Conservation (phyloP, 345 rosid species). For the Arabidopsis arenosa region DNA sequence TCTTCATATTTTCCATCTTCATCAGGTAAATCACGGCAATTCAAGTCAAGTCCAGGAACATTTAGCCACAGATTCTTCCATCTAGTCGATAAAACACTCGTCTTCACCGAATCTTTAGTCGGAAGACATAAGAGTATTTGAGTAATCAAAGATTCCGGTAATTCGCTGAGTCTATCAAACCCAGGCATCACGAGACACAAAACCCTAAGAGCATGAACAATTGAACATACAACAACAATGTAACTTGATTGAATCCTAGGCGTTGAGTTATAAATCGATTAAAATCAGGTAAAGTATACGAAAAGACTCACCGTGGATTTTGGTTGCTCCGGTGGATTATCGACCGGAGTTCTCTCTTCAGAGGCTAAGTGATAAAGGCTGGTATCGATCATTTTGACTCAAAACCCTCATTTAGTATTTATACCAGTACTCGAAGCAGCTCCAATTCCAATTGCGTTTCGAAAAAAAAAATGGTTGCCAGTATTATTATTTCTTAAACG, state of each 20-base stretch:
- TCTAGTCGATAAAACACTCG: conserved; percentile 20
- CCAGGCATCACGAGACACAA: conserved; percentile 1
- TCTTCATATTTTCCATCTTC: not conserved
- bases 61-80: conserved; percentile 23
- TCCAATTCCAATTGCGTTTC: not conserved
- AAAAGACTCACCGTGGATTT: conserved; percentile 3
- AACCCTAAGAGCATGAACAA: not conserved
- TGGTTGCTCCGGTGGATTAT: conserved; percentile 9
- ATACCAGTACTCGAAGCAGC: not conserved
- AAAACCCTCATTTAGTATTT: not conserved
- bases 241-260: not conserved
- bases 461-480: not conserved
- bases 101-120: conserved; percentile 26
- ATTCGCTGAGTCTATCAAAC: not conserved
- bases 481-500: not conserved
- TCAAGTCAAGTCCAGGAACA: conserved; percentile 17
- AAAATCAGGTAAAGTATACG: not conserved
- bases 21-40: not conserved
- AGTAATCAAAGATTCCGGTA: conserved; percentile 23
- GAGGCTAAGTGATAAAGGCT: not conserved
- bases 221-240: no score
- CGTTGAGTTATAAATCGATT: not conserved
- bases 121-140: conserved; percentile 19
- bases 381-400: not conserved
- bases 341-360: no score